Evolutionary conservation across 2,329 filamentous ascomycete genomes (phyloP).

Genomic region (Aureobasidium mangrovei): DNA sequence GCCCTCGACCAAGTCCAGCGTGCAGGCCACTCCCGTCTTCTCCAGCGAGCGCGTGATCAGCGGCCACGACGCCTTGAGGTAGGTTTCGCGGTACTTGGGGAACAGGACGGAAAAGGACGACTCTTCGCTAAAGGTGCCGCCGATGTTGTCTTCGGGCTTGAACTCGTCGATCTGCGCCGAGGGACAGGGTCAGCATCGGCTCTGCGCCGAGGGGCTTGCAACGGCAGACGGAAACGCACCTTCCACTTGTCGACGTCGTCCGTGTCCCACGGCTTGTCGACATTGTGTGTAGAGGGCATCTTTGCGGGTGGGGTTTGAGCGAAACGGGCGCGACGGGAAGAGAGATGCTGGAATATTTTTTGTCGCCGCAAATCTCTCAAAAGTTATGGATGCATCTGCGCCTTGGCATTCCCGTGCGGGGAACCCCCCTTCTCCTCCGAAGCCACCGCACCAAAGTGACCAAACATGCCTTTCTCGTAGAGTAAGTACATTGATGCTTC

Average conservation of each 20-base stretch:
- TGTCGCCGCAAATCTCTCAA: conserved; percentile 8
- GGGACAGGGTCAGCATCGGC: conserved; percentile 10
- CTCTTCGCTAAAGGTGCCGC: conserved; percentile 83
- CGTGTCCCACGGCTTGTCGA: conserved; percentile 89
- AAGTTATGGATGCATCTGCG: neutral
- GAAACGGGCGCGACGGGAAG: neutral
- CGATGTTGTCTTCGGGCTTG: conserved; percentile 73
- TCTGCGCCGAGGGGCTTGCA: neutral
- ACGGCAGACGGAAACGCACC: conserved; percentile 25
- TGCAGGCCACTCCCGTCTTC: conserved; percentile 80
- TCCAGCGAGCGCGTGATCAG: conserved; percentile 80
- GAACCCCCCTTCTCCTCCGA: conserved; percentile 1
- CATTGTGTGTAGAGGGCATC: conserved; percentile 85
- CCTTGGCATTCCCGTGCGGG: conserved; percentile 2
- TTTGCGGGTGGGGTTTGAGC: conserved; percentile 20
- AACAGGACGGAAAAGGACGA: conserved; percentile 79
- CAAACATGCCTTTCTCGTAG: no score
- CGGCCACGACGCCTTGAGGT: conserved; percentile 88
- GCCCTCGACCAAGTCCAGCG: conserved; percentile 87
- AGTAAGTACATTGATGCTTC: neutral
- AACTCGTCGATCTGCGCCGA: conserved; percentile 62
- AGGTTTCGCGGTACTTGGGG: conserved; percentile 92
- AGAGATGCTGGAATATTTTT: neutral
- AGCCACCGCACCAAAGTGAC: neutral
- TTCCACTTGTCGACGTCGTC: conserved; percentile 98